These are phyloP conservation scores for Sclerotinia glacialis DNA, from an alignment of 2,329 filamentous ascomycete genomes.

Conservation along the genomic window DNA sequence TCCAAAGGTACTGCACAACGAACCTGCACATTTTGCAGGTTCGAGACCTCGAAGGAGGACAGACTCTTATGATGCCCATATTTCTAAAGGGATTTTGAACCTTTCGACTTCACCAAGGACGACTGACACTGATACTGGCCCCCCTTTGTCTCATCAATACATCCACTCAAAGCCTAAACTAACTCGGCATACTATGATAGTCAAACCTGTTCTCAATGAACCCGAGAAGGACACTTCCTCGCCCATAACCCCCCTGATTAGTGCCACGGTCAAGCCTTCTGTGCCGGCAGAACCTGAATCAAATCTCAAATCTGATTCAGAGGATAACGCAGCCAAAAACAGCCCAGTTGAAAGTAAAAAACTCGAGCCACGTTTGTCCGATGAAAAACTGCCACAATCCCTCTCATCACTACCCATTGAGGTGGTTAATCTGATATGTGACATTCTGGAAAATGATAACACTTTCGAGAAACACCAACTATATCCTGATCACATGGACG, in stretches of 20 bases:
- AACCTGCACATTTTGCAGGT: constrained; percentile 20
- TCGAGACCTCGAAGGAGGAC: constrained; percentile 24
- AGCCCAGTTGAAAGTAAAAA: neutral
- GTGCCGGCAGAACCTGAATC: neutral
- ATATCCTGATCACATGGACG: constrained; percentile 38
- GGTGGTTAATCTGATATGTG: constrained; percentile 58
- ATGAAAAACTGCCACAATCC: constrained; percentile 51
- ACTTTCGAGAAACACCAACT: constrained; percentile 51
- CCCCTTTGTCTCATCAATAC: constrained; percentile 21
- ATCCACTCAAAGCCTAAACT: constrained; percentile 41
- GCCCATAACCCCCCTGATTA: neutral
- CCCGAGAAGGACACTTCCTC: constrained; percentile 15
- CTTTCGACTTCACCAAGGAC: constrained; percentile 26
- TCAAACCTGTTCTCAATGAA: constrained; percentile 29
- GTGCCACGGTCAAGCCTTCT: neutral
- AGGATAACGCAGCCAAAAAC: neutral
- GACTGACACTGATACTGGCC: constrained; percentile 25
- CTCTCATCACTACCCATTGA: constrained; percentile 53
- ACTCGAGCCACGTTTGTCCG: neutral
- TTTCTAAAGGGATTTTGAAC: constrained; percentile 33
- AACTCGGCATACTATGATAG: constrained; percentile 32
- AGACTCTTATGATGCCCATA: constrained; percentile 32
- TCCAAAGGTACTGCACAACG: constrained; percentile 21
- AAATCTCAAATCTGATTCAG: neutral
- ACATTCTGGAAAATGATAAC: constrained; percentile 56